Evolutionary conservation across 306 rosid species (phyloP).

Genomic region (Prunus salicina): DNA sequence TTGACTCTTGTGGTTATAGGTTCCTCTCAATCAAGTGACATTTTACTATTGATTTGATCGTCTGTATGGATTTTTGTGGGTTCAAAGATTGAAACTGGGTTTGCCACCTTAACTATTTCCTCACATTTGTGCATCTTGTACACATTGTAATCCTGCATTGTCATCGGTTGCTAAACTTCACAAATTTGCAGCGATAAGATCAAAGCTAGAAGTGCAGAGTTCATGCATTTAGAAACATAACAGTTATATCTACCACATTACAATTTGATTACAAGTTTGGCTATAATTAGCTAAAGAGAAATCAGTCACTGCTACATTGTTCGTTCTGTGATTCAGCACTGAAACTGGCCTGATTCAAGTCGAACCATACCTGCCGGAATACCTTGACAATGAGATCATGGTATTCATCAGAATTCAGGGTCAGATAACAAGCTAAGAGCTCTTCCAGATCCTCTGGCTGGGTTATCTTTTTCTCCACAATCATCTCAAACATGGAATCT

Average conservation of each 20-base stretch:
- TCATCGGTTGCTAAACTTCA: neutral
- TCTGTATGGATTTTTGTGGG: neutral
- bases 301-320: slow-evolving; percentile 28
- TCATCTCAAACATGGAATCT: slow-evolving; percentile 97
- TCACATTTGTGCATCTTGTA: neutral
- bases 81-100: neutral
- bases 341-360: slow-evolving; percentile 43
- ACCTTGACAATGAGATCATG: slow-evolving; percentile 86
- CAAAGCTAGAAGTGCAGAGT: neutral
- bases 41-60: neutral
- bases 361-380: slow-evolving; percentile 88
- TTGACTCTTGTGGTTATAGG: neutral
- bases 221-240: neutral
- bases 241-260: neutral
- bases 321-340: slow-evolving; percentile 31
- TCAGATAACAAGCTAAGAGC: slow-evolving; percentile 77
- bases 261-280: slow-evolving; percentile 2
- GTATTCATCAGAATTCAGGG: slow-evolving; percentile 79
- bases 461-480: slow-evolving; percentile 55
- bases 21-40: neutral
- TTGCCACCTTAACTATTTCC: neutral
- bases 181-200: neutral
- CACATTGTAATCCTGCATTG: neutral
- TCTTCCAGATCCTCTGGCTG: slow-evolving; percentile 76
- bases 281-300: slow-evolving; percentile 13